Evolutionary conservation across 768 basidiomycete species (phyloP).

Genomic region (Leccinellum albellum): DNA sequence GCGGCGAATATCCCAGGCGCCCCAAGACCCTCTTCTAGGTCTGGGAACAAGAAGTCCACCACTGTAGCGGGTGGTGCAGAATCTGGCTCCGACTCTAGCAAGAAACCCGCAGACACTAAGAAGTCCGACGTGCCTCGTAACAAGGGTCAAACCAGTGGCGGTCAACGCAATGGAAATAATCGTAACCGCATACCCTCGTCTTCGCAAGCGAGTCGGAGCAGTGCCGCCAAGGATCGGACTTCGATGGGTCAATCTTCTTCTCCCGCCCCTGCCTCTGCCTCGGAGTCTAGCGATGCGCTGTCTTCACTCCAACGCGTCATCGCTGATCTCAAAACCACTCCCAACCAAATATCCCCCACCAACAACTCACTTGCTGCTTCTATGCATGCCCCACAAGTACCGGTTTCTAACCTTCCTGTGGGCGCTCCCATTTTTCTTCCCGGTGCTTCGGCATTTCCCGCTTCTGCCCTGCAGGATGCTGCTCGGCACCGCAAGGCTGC

Average conservation of each 20-base stretch:
- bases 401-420: constrained; percentile 49
- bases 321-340: constrained; percentile 81
- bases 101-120: constrained; percentile 52
- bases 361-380: constrained; percentile 39
- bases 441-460: constrained; percentile 54
- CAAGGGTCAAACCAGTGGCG: constrained; percentile 48
- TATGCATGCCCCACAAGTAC: constrained; percentile 45
- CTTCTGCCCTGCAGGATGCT: constrained; percentile 40
- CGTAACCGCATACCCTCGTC: constrained; percentile 58
- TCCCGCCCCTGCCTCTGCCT: constrained; percentile 47
- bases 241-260: constrained; percentile 38
- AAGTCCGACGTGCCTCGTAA: constrained; percentile 51
- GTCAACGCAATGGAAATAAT: constrained; percentile 44
- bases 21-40: constrained; percentile 59
- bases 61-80: constrained; percentile 44
- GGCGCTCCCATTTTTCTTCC: constrained; percentile 78
- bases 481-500: constrained; percentile 79
- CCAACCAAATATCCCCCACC: constrained; percentile 41
- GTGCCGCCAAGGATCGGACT: constrained; percentile 44
- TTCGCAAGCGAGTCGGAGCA: constrained; percentile 55
- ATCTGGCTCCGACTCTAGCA: constrained; percentile 72
- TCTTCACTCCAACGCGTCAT: constrained; percentile 91
- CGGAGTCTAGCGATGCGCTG: constrained; percentile 74
- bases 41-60: constrained; percentile 58
- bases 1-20: constrained; percentile 41